phyloP scores from a whole-genome alignment of 805 yeast genomes.

The Kodamaea hsintzibuensis region DNA sequence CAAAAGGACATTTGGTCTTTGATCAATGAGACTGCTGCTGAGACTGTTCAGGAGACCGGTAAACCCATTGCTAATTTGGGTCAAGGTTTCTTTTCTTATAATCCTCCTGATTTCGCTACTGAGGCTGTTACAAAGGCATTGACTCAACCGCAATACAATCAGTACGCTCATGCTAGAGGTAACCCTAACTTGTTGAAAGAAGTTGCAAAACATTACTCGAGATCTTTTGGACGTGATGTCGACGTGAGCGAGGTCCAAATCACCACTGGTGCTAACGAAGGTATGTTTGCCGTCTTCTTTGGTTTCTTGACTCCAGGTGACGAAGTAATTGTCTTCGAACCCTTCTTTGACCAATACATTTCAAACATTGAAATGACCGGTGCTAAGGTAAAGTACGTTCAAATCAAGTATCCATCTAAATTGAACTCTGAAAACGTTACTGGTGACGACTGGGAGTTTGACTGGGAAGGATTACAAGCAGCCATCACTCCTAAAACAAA shows the following conservation, averaged over 20 bases:
- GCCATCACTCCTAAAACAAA: conserved; percentile 78
- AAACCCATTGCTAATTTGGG: conserved; percentile 86
- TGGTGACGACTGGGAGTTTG: conserved; percentile 86
- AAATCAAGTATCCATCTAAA: conserved; percentile 79
- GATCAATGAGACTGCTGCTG: conserved; percentile 93
- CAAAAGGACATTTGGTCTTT: conserved; percentile 93
- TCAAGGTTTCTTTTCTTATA: conserved; percentile 95
- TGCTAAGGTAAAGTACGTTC: conserved; percentile 85
- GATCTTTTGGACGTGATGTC: conserved; percentile 59
- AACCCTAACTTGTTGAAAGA: conserved; percentile 73
- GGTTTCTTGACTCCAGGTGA: conserved; percentile 87
- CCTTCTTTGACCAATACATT: conserved; percentile 95
- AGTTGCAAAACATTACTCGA: conserved; percentile 68
- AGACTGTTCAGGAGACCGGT: conserved; percentile 67
- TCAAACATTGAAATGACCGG: conserved; percentile 93
- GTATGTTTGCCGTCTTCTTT: conserved; percentile 79
- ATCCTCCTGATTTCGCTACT: conserved; percentile 92
- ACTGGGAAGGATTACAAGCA: conserved; percentile 72
- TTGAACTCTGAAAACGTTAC: conserved; percentile 61
- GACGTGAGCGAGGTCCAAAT: conserved; percentile 67
- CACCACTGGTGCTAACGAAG: conserved; percentile 98
- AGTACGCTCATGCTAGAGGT: conserved; percentile 91
- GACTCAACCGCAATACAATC: conserved; percentile 74
- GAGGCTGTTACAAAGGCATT: conserved; percentile 79
- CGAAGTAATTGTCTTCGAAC: conserved; percentile 95